Percentiles rank a stretch among this genome's conserved stretches.
phyloP scores from a whole-genome alignment of 768 basidiomycete species.

The Podaxis sp. region DNA sequence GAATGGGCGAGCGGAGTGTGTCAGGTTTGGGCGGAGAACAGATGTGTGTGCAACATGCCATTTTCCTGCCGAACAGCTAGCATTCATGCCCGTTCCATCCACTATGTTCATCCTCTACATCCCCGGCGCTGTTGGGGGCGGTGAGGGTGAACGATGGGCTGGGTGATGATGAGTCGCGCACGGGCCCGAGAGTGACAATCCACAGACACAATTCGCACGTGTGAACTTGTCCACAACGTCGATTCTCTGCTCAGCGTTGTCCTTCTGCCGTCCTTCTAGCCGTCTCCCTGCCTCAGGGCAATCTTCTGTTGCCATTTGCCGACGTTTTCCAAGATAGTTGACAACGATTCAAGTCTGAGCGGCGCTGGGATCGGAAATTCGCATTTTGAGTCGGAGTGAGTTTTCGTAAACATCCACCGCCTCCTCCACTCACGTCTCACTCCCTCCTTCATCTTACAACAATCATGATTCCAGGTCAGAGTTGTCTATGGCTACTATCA shows the following conservation, averaged over 20 bases:
- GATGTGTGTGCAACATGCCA: not conserved
- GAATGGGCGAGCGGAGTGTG: constrained; percentile 13
- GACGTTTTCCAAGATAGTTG: not conserved
- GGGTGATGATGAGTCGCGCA: constrained; percentile 1
- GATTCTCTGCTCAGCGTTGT: not conserved
- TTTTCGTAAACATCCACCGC: constrained; percentile 32
- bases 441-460: constrained; percentile 9
- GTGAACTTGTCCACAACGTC: constrained; percentile 11
- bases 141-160: not conserved
- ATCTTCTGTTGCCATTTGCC: not conserved
- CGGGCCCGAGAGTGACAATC: constrained; percentile 10
- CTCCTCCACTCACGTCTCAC: constrained; percentile 13
- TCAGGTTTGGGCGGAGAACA: constrained; percentile 16
- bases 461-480: constrained; percentile 16
- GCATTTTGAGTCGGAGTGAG: constrained; percentile 46
- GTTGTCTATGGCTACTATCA: constrained; percentile 25
- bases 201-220: constrained; percentile 2
- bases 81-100: no score
- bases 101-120: not conserved
- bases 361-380: constrained; percentile 38
- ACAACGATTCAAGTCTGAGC: constrained; percentile 36
- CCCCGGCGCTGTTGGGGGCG: not conserved
- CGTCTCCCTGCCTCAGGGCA: not conserved
- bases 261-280: not conserved
- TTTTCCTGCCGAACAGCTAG: not conserved